phyloP scores from a whole-genome alignment of 2,329 filamentous ascomycete genomes.

The Fusarium sterilihyphosum region DNA sequence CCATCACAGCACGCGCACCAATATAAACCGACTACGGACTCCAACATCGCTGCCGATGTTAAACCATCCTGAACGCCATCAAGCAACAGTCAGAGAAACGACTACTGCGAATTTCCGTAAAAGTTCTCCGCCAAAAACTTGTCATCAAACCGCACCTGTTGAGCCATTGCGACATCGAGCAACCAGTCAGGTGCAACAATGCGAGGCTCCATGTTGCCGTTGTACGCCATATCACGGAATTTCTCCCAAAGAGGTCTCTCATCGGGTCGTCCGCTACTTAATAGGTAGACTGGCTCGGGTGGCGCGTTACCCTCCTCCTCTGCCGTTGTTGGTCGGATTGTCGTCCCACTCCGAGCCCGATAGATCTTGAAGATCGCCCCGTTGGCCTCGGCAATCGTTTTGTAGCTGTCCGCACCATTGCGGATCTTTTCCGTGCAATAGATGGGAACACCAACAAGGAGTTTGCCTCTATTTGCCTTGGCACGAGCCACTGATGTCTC shows the following conservation, averaged over 20 bases:
- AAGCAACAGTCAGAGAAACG: constrained; percentile 6
- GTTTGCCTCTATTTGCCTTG: constrained; percentile 76
- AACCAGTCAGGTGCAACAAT: constrained; percentile 92
- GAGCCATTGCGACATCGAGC: constrained; percentile 87
- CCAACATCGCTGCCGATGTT: constrained; percentile 11
- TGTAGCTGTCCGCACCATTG: constrained; percentile 86
- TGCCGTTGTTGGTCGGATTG: constrained; percentile 71
- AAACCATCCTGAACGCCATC: constrained; percentile 36
- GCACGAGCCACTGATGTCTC: constrained; percentile 75
- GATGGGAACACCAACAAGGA: constrained; percentile 80
- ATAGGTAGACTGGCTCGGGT: constrained; percentile 81
- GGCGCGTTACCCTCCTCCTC: constrained; percentile 70
- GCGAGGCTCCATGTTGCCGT: constrained; percentile 80
- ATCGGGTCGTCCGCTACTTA: constrained; percentile 73
- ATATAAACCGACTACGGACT: constrained; percentile 9
- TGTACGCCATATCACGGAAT: constrained; percentile 82
- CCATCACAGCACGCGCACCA: not conserved
- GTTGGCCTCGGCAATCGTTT: constrained; percentile 86
- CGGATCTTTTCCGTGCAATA: constrained; percentile 85
- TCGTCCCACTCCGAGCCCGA: constrained; percentile 75
- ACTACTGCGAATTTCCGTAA: constrained; percentile 44
- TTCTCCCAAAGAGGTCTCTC: constrained; percentile 82
- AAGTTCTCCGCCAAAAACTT: constrained; percentile 66
- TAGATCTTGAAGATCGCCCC: constrained; percentile 85
- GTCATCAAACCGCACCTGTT: constrained; percentile 76